Evolutionary conservation across 2,329 filamentous ascomycete species (phyloP).

Genomic region (Furcasterigmium furcatum): DNA sequence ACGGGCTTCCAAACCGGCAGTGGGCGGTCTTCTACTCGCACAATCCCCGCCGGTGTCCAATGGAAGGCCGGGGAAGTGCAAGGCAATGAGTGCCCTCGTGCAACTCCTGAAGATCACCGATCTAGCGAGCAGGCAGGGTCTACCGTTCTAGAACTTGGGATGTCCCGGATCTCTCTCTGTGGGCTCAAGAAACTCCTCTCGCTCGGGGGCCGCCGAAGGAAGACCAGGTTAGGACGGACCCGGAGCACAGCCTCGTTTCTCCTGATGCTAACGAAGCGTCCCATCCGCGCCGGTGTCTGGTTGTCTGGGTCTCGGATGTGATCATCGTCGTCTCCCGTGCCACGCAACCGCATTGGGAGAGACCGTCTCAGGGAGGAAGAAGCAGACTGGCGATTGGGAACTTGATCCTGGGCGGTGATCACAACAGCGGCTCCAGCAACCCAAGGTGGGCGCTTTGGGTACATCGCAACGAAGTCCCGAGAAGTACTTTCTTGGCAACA

Average conservation of each 20-base stretch:
- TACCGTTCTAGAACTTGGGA: too few species aligned
- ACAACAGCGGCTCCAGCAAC: constrained; percentile 1
- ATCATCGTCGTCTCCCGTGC: constrained; percentile 1
- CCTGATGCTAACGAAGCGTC: background rate
- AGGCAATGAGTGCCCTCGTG: too few species aligned
- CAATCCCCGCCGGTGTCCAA: too few species aligned
- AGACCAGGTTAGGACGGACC: background rate
- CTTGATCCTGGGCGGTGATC: constrained; percentile 4
- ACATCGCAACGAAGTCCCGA: background rate
- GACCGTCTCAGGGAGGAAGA: constrained; percentile 2
- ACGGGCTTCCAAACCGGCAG: too few species aligned
- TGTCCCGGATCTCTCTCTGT: too few species aligned
- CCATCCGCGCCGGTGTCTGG: background rate
- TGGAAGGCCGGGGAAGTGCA: too few species aligned
- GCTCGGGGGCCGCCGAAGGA: too few species aligned
- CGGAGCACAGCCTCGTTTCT: background rate
- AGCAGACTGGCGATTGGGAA: background rate
- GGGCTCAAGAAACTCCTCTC: too few species aligned
- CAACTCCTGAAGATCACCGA: too few species aligned
- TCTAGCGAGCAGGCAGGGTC: too few species aligned
- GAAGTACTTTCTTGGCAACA: background rate
- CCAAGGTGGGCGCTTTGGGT: background rate
- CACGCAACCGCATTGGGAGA: constrained; percentile 2
- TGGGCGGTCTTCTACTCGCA: too few species aligned
- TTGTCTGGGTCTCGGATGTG: constrained; percentile 1